Conservation (phyloP, 176 grass and related monocot genomes). For the Areca catechu region DNA sequence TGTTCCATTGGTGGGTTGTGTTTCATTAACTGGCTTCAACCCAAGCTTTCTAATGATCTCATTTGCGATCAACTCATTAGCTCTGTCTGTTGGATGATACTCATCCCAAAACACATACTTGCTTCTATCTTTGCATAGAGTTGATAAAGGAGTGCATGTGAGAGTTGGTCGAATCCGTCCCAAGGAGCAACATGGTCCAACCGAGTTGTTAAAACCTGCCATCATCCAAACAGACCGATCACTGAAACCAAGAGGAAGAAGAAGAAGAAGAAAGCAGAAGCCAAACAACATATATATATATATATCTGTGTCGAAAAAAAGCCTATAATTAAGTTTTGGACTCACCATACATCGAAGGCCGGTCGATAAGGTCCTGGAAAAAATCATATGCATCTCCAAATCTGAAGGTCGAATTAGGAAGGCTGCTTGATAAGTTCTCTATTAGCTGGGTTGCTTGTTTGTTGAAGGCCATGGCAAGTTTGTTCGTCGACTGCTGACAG, state of each 20-base stretch:
- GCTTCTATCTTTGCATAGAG: conserved; percentile 77
- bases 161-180: conserved; percentile 60
- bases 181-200: conserved; percentile 62
- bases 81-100: conserved; percentile 87
- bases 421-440: conserved; percentile 26
- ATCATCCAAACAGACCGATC: too few relatives aligned
- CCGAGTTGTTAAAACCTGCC: conserved; percentile 79
- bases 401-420: conserved; percentile 52
- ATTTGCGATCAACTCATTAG: conserved; percentile 85
- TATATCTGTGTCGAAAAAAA: too few relatives aligned
- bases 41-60: conserved; percentile 66
- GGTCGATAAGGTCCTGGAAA: conserved; percentile 80
- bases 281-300: background rate
- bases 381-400: conserved; percentile 80
- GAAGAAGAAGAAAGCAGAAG: background rate
- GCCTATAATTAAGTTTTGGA: too few relatives aligned
- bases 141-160: conserved; percentile 80
- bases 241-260: background rate
- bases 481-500: conserved; percentile 77
- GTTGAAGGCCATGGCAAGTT: conserved; percentile 70
- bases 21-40: conserved; percentile 45
- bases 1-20: background rate
- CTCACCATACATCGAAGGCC: conserved; percentile 40
- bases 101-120: conserved; percentile 94
- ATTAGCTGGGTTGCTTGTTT: conserved; percentile 26